Percentiles rank a stretch among this genome's conserved stretches.
Conservation (phyloP, 164 flowering plant genomes). For the Chloranthus sessilifolius region DNA sequence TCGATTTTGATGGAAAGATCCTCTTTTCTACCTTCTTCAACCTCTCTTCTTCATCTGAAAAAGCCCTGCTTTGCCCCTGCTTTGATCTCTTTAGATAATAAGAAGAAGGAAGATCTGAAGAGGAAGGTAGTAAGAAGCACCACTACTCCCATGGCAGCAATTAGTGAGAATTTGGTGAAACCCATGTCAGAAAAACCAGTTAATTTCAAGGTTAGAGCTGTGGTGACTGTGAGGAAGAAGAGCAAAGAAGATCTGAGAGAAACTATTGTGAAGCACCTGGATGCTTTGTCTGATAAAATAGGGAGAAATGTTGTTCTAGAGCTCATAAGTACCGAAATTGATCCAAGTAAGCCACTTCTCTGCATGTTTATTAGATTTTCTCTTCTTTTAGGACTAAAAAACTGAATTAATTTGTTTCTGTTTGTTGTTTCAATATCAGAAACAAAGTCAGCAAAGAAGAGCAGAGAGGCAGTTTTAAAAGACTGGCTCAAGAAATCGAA, state of each 20-base stretch:
- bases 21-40: conserved; percentile 31
- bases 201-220: conserved; percentile 75
- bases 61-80: conserved; percentile 22
- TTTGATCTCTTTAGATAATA: conserved; percentile 13
- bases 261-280: conserved; percentile 55
- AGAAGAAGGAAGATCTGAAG: conserved; percentile 12
- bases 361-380: neutral
- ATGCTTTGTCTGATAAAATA: conserved; percentile 67
- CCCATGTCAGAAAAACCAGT: conserved; percentile 43
- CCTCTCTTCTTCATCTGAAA: conserved; percentile 16
- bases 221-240: conserved; percentile 78
- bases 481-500: conserved; percentile 85
- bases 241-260: conserved; percentile 77
- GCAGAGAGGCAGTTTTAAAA: conserved; percentile 51
- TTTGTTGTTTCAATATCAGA: conserved; percentile 22
- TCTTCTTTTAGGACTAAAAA: no score
- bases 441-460: conserved; percentile 58
- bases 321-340: conserved; percentile 69
- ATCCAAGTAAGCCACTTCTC: conserved; percentile 62
- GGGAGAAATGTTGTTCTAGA: conserved; percentile 76
- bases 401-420: neutral
- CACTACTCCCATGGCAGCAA: conserved; percentile 41
- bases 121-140: conserved; percentile 20
- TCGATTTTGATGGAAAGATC: conserved; percentile 34
- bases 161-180: conserved; percentile 59